Evolutionary conservation across 2,329 filamentous ascomycete species (phyloP).

Genomic region (Lachnellula suecica): DNA sequence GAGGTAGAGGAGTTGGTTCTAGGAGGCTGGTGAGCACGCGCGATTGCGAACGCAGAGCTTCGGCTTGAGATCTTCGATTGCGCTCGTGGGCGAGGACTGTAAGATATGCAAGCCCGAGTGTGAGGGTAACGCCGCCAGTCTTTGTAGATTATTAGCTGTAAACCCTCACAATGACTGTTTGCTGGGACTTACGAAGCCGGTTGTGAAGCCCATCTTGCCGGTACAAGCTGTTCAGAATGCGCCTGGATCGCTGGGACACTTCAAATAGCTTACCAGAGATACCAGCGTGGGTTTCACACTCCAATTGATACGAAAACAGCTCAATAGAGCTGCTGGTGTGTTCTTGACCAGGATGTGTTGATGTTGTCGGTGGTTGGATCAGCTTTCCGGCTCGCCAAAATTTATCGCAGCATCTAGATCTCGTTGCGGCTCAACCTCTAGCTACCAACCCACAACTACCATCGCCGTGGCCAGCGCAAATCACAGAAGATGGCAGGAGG

Average conservation of each 20-base stretch:
- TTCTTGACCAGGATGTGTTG: slow-evolving; percentile 11
- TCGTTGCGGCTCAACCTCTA: slow-evolving; percentile 4
- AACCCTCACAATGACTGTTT: not conserved
- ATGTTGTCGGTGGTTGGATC: slow-evolving; percentile 9
- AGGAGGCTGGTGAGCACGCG: slow-evolving; percentile 52
- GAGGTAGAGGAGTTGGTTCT: slow-evolving; percentile 46
- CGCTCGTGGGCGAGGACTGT: slow-evolving; percentile 68
- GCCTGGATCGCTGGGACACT: slow-evolving; percentile 12
- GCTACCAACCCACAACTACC: not conserved
- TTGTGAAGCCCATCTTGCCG: slow-evolving; percentile 66
- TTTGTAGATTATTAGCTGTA: slow-evolving; percentile 35
- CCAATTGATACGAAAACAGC: slow-evolving; percentile 16
- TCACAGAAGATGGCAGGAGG: slow-evolving; percentile 73
- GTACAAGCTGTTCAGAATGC: slow-evolving; percentile 6
- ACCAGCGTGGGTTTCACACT: not conserved
- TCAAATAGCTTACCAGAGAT: not conserved
- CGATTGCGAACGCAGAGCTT: slow-evolving; percentile 56
- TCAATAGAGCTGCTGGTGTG: slow-evolving; percentile 17
- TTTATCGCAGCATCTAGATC: slow-evolving; percentile 5
- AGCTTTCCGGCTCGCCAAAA: not conserved
- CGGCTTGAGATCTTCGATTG: slow-evolving; percentile 60
- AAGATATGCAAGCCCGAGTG: slow-evolving; percentile 71
- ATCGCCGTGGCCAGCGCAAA: too few species aligned
- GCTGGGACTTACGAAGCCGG: slow-evolving; percentile 64
- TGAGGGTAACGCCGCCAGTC: slow-evolving; percentile 76